Evolutionary conservation across 163 green algal species (phyloP), one percentile per base, ranked within the genome.

Genomic region (Chlorella variabilis): DNA sequence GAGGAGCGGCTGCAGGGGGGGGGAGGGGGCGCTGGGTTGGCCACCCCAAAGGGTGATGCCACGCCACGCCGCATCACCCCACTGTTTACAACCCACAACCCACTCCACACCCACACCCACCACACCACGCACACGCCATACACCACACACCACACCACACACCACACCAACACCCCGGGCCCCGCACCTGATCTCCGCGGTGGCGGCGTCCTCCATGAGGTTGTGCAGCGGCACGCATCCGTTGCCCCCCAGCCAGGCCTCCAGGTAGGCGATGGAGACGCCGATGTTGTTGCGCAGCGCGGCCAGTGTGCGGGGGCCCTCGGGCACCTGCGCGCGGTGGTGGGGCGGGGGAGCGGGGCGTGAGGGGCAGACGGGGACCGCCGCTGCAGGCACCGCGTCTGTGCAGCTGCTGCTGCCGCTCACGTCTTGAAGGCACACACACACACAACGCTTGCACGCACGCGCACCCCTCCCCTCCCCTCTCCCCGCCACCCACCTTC

Each of bases 141-240:
- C 29, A 33, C 6, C 65, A 33, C 8, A 36, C 13, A 71, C 34
- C 7, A 33, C 29, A 21, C 9, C 61, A 71, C 5, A n/a, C 18
- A 29, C 65, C 34, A 71, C 17, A 71, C 65, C 29, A 17, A 38
- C 29, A 36, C 59, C 38, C 27, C 21, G 20, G 73, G 23, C 29
- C 36, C 4, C 67, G 76, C 81, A 68, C 84, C 71, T 89, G 90
- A 97, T 97, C 89, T 98, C 94, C 20, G 94, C 94, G 7, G 94
- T 98, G n/a, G 94, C 94, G 0, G 94, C 94, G 71, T 98, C 94
- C 89, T 98, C 94, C 94, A 98, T 98, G 15, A 98, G 91, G 85
- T 96, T 95, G 89, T 97, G 88, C 67, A 98, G 90, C 68, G 94
- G 94, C 79, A 98, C 94, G 77, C 93, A 98, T 71, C 94, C 94